These are phyloP conservation scores for Alternaria metachromatica DNA, from an alignment of 2,329 filamentous ascomycete genomes.

Conservation along the genomic window DNA sequence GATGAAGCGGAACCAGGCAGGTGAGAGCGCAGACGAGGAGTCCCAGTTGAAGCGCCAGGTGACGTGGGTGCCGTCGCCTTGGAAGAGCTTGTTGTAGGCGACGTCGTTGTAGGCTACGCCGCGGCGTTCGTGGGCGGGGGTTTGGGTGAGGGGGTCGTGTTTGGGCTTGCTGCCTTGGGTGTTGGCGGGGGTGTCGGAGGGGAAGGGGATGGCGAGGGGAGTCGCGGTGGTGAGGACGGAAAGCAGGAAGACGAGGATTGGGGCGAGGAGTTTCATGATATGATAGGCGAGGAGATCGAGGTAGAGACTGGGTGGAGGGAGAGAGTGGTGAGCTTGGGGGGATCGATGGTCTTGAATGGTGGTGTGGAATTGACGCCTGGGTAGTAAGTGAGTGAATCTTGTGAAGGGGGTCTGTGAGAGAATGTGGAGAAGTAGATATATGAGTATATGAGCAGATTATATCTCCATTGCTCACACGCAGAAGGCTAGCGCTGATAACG, in stretches of 20 bases:
- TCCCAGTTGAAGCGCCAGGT: constrained; percentile 75
- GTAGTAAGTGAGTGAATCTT: neutral
- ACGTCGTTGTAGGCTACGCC: constrained; percentile 71
- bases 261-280: neutral
- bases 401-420: neutral
- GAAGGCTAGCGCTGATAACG: neutral
- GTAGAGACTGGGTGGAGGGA: neutral
- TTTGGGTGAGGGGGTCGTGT: constrained; percentile 47
- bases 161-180: neutral
- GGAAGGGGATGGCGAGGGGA: neutral
- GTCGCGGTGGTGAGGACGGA: neutral
- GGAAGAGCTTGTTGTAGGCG: constrained; percentile 59
- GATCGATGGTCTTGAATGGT: neutral
- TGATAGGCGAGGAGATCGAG: neutral
- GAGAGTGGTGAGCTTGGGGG: neutral
- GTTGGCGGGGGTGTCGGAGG: neutral
- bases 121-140: constrained; percentile 49
- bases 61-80: constrained; percentile 49
- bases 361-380: neutral
- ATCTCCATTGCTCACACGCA: neutral
- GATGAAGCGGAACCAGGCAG: constrained; percentile 61
- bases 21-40: constrained; percentile 46
- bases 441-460: too few species aligned
- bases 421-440: neutral
- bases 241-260: neutral